Percentiles rank a stretch among this genome's conserved stretches.
phyloP scores from a whole-genome alignment of 2,329 filamentous ascomycete genomes.

The Metarhizium brunneum region DNA sequence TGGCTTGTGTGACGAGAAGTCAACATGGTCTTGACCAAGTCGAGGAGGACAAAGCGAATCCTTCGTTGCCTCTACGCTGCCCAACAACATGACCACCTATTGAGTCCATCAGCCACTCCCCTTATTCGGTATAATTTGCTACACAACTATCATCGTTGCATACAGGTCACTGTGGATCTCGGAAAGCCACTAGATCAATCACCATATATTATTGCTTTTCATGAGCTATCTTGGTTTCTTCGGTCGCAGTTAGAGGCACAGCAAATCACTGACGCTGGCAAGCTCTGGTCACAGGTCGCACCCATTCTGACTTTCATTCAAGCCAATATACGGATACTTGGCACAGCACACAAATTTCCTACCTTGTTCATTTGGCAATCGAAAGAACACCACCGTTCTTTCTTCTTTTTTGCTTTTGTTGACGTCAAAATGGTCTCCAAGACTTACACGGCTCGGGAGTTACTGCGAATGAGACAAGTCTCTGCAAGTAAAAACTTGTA shows the following conservation, averaged over 20 bases:
- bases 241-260: conserved; percentile 16
- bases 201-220: conserved; percentile 9
- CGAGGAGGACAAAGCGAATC: conserved; percentile 25
- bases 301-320: conserved; percentile 26
- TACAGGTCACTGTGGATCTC: conserved; percentile 19
- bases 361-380: conserved; percentile 31
- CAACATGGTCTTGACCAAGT: conserved; percentile 18
- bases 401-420: conserved; percentile 31
- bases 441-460: conserved; percentile 34
- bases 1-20: conserved; percentile 2
- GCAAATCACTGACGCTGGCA: conserved; percentile 20
- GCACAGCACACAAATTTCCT: conserved; percentile 19
- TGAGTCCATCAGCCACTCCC: conserved; percentile 20
- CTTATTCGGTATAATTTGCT: conserved; percentile 22
- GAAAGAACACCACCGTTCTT: conserved; percentile 23
- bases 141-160: conserved; percentile 19
- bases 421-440: conserved; percentile 30
- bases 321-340: conserved; percentile 12
- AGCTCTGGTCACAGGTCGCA: conserved; percentile 18
- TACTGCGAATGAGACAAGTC: conserved; percentile 27
- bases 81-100: conserved; percentile 29
- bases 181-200: conserved; percentile 17
- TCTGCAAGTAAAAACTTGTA: conserved; percentile 17
- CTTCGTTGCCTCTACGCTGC: conserved; percentile 19
- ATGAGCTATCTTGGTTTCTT: conserved; percentile 16